A percentile compares a stretch with the other conserved stretches of the same genome.
Conservation (phyloP, 1,284 basidiomycete species). For the Leccinum subrobustum region DNA sequence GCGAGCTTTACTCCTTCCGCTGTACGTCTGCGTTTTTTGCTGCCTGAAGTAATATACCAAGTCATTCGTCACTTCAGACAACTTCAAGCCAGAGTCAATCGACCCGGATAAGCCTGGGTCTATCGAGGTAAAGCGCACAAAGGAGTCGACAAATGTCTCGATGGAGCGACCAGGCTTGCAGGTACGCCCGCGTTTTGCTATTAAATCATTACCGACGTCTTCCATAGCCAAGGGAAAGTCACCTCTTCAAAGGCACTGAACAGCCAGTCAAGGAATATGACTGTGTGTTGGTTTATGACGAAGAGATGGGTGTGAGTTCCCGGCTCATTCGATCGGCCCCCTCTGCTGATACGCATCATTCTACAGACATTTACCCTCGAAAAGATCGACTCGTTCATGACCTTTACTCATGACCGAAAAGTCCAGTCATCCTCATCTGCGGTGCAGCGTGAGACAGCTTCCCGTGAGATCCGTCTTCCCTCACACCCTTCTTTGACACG, state of each 20-base stretch:
- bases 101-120: conserved; percentile 62
- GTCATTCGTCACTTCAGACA: conserved; percentile 44
- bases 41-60: conserved; percentile 3
- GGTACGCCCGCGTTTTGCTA: conserved; percentile 36
- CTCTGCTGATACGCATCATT: conserved; percentile 7
- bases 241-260: conserved; percentile 57
- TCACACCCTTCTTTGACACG: background rate
- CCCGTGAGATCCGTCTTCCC: conserved; percentile 41
- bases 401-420: conserved; percentile 52
- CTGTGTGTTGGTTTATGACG: conserved; percentile 76
- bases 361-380: conserved; percentile 67
- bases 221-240: conserved; percentile 51
- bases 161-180: conserved; percentile 64
- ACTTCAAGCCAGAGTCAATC: conserved; percentile 70
- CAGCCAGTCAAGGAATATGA: conserved; percentile 61
- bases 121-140: conserved; percentile 54
- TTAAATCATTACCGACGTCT: conserved; percentile 5
- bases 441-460: conserved; percentile 38
- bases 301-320: conserved; percentile 57
- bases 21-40: conserved; percentile 45
- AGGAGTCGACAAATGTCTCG: conserved; percentile 48
- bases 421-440: conserved; percentile 26
- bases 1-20: conserved; percentile 69
- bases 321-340: background rate
- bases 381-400: conserved; percentile 66